Evolutionary conservation across 2,329 filamentous ascomycete genomes (phyloP).

Genomic region (Cercospora zeae-maydis): DNA sequence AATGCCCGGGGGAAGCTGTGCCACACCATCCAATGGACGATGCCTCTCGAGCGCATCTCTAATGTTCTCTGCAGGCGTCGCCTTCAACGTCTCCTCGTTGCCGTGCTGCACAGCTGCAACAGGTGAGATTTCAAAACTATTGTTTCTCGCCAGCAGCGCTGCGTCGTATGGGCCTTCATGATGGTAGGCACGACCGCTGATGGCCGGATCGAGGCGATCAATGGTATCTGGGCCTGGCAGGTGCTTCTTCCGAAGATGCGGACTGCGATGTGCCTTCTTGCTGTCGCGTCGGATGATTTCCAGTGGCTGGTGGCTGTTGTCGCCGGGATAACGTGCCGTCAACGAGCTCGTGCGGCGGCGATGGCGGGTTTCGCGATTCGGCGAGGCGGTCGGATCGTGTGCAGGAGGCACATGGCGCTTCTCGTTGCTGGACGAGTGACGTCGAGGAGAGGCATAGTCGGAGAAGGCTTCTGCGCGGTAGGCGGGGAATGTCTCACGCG

Average conservation of each 20-base stretch:
- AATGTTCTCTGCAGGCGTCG: constrained; percentile 76
- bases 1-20: constrained; percentile 69
- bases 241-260: constrained; percentile 63
- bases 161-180: constrained; percentile 91
- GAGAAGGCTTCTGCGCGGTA: constrained; percentile 46
- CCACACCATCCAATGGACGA: constrained; percentile 76
- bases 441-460: constrained; percentile 27
- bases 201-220: constrained; percentile 68
- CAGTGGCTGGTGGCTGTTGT: constrained; percentile 63
- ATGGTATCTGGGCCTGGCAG: constrained; percentile 71
- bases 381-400: constrained; percentile 29
- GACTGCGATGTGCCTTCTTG: constrained; percentile 62
- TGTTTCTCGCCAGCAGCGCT: constrained; percentile 70
- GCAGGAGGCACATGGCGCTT: constrained; percentile 24
- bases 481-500: constrained; percentile 46
- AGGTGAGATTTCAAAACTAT: constrained; percentile 57
- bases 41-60: constrained; percentile 68
- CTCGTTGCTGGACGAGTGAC: constrained; percentile 19
- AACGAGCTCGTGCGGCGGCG: constrained; percentile 53
- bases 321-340: constrained; percentile 59
- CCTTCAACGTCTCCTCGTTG: constrained; percentile 72
- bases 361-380: constrained; percentile 18
- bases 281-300: constrained; percentile 62
- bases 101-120: constrained; percentile 70
- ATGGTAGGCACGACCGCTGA: constrained; percentile 68